phyloP scores from a whole-genome alignment of 345 rosid species.

The Murraya paniculata region DNA sequence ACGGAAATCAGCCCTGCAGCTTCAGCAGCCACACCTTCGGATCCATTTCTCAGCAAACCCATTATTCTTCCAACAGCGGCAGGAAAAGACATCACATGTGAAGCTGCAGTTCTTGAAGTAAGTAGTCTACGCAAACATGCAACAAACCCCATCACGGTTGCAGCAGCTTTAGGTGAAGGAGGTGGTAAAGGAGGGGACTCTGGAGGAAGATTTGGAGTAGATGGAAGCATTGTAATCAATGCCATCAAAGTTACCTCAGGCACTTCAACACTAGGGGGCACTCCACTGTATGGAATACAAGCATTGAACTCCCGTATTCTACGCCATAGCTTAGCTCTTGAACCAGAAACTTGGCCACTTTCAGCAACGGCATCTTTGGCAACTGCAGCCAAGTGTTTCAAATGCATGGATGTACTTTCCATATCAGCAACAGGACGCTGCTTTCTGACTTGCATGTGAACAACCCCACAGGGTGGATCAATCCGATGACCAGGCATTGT shows the following conservation, averaged over 20 bases:
- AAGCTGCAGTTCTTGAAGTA: conserved; percentile 90
- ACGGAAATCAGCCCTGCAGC: conserved; percentile 83
- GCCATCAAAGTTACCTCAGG: conserved; percentile 99
- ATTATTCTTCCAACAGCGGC: conserved; percentile 99
- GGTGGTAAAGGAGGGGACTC: conserved; percentile 97
- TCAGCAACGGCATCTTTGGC: conserved; percentile 99
- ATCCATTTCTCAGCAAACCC: conserved; percentile 98
- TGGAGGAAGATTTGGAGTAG: conserved; percentile 89
- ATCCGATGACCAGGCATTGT: conserved; percentile 99
- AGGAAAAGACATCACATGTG: conserved; percentile 97
- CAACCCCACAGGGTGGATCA: conserved; percentile 98
- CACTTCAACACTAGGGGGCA: conserved; percentile 77
- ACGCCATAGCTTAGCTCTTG: conserved; percentile 96
- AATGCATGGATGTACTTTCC: conserved; percentile 76
- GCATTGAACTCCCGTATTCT: conserved; percentile 99
- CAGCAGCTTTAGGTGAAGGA: conserved; percentile 99
- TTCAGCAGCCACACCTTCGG: conserved; percentile 96
- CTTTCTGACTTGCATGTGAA: conserved; percentile 50
- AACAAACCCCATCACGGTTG: conserved; percentile 94
- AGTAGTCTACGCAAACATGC: conserved; percentile 92
- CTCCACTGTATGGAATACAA: conserved; percentile 80
- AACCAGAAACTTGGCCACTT: conserved; percentile 95
- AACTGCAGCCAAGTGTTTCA: conserved; percentile 93
- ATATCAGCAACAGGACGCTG: conserved; percentile 56
- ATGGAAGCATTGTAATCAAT: conserved; percentile 95